Evolutionary conservation across 2,329 filamentous ascomycete genomes (phyloP), one percentile per base, ranked within the genome.

Genomic region (Lecanosticta acicola): DNA sequence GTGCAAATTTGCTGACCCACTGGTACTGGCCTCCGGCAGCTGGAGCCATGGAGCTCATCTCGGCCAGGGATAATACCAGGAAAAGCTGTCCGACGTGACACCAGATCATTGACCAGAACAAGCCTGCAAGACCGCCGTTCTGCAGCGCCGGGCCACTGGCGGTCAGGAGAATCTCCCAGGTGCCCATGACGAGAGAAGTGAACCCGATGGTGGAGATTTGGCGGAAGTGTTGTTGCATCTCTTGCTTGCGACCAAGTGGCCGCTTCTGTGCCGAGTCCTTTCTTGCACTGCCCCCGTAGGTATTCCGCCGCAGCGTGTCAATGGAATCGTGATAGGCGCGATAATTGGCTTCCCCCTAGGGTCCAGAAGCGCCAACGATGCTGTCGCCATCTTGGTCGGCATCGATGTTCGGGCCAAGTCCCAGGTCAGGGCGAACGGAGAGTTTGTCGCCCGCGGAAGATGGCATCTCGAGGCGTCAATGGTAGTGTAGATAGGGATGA

Each of bases 131-230:
- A 7, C 61, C 61, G 13, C 62, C 62, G 24, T 58, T 59, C 8
- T 44, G 42, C 13, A 64, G 43, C 0, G 49, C 49, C 5, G 52
- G 50, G 1, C 55, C 56, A 32, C 57, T 63, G 4, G 55, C 51
- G 3, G 55, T 53, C 8, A 59, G 44, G 0, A 57, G 42, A 14
- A 70, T 65, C 54, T 79, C 76, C 75, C 72, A 78, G 0, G 74
- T 77, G 34, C 71, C 71, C 50, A 75, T 70, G 19, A 75, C 68
- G 7, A 72, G 70, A 43, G 71, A 73, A 13, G 68, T 69, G 49
- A 76, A 76, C 7, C 39, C 70, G 5, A 61, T 50, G 4, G 50
- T 56, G 1, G 55, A 56, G 3, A 59, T 38, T 8, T 53, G 47
- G 5, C 55, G 52, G 37, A 60, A 59, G 16, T 56, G 55, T 20